Evolutionary conservation across 2,329 filamentous ascomycete species (phyloP).

Genomic region (Colletotrichum agaves): DNA sequence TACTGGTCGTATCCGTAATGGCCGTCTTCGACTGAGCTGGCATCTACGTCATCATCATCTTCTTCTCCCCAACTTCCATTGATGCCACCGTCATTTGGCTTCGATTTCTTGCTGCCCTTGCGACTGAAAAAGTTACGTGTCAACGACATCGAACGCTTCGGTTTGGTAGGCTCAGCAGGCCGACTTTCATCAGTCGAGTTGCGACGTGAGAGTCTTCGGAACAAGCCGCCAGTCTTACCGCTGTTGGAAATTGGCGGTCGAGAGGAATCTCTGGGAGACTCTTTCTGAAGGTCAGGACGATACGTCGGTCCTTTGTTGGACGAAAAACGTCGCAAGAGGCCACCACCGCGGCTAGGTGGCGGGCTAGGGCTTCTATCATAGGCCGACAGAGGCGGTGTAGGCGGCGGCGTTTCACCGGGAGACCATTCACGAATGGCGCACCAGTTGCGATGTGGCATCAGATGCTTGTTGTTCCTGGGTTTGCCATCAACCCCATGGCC

Average conservation of each 20-base stretch:
- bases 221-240: conserved; percentile 41
- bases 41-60: conserved; percentile 53
- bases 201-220: conserved; percentile 52
- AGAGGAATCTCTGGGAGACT: conserved; percentile 50
- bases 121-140: conserved; percentile 59
- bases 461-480: conserved; percentile 87
- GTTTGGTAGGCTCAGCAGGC: conserved; percentile 47
- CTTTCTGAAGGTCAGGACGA: conserved; percentile 50
- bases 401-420: conserved; percentile 79
- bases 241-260: conserved; percentile 61
- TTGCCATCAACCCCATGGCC: conserved; percentile 89
- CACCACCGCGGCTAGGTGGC: conserved; percentile 45
- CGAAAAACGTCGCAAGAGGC: conserved; percentile 59
- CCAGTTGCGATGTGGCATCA: conserved; percentile 94
- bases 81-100: conserved; percentile 62
- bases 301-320: conserved; percentile 50
- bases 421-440: conserved; percentile 89
- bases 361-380: conserved; percentile 56
- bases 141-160: conserved; percentile 71
- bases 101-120: conserved; percentile 52
- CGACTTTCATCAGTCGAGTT: conserved; percentile 51
- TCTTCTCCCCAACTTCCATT: conserved; percentile 64
- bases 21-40: conserved; percentile 38
- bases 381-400: conserved; percentile 68
- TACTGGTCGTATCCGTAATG: conserved; percentile 39